Evolutionary conservation across 352 stramenopile species (phyloP).

Genomic region (Globisporangium solare): DNA sequence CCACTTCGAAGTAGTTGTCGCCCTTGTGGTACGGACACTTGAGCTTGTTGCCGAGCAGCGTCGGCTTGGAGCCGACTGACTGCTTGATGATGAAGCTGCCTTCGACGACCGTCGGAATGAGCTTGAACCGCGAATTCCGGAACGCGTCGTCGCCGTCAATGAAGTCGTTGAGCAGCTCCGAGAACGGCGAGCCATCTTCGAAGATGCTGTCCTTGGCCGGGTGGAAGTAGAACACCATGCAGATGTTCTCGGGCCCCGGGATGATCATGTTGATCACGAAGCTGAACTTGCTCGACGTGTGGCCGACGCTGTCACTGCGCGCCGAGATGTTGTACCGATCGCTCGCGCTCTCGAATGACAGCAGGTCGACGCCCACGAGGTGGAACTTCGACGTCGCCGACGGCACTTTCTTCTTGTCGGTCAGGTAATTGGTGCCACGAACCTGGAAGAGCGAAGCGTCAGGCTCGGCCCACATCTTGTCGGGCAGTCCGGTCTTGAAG

Average conservation of each 20-base stretch:
- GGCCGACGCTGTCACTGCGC: constrained; percentile 66
- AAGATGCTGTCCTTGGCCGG: constrained; percentile 74
- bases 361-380: constrained; percentile 74
- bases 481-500: constrained; percentile 61
- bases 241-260: constrained; percentile 67
- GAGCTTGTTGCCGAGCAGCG: constrained; percentile 96
- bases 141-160: constrained; percentile 94
- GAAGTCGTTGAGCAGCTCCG: constrained; percentile 86
- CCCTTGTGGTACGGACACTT: constrained; percentile 85
- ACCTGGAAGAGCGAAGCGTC: constrained; percentile 80
- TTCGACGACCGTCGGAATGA: constrained; percentile 96
- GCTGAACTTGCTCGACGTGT: constrained; percentile 73
- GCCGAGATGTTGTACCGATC: constrained; percentile 79
- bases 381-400: constrained; percentile 72
- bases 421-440: constrained; percentile 85
- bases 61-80: constrained; percentile 93
- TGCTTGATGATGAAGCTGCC: constrained; percentile 97
- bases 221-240: constrained; percentile 87
- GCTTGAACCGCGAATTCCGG: constrained; percentile 96
- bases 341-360: constrained; percentile 65
- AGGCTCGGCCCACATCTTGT: constrained; percentile 84
- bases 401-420: constrained; percentile 86
- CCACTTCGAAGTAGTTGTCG: constrained; percentile 94
- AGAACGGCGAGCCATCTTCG: constrained; percentile 85
- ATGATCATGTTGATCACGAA: constrained; percentile 91